phyloP scores from a whole-genome alignment of 2,329 filamentous ascomycete species.

The Cercospora brassicicola region DNA sequence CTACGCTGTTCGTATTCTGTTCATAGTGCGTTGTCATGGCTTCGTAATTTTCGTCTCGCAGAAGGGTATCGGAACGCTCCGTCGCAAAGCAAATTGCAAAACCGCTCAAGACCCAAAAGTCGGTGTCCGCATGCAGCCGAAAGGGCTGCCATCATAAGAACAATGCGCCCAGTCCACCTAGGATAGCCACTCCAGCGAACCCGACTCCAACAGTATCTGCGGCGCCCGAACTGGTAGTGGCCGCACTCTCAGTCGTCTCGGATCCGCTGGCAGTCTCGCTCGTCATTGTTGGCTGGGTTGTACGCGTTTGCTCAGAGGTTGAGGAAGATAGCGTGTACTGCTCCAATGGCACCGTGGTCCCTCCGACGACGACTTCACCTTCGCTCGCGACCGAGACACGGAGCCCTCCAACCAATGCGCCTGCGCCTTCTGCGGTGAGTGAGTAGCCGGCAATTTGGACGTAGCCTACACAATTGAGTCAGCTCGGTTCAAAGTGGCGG shows the following conservation, averaged over 20 bases:
- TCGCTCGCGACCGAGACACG: slow-evolving; percentile 15
- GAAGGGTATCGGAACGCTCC: slow-evolving; percentile 21
- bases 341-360: slow-evolving; percentile 11
- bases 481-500: neutral
- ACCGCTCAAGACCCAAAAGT: neutral
- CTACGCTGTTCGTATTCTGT: neutral
- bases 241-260: neutral
- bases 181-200: slow-evolving; percentile 13
- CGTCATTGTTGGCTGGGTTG: neutral
- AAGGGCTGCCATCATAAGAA: slow-evolving; percentile 12
- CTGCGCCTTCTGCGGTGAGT: slow-evolving; percentile 19
- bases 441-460: slow-evolving; percentile 25
- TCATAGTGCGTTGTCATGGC: slow-evolving; percentile 1
- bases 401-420: slow-evolving; percentile 21
- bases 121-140: neutral
- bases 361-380: slow-evolving; percentile 15
- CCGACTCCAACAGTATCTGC: slow-evolving; percentile 10
- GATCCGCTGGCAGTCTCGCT: neutral
- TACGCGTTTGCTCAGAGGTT: slow-evolving; percentile 6
- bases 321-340: slow-evolving; percentile 3
- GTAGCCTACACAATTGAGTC: neutral
- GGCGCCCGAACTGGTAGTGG: slow-evolving; percentile 8
- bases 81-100: neutral
- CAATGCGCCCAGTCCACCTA: slow-evolving; percentile 22
- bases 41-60: slow-evolving; percentile 14